Base-by-base conservation (phyloP, 495 filamentous ascomycete genomes). In the Penicillium soppii region DNA sequence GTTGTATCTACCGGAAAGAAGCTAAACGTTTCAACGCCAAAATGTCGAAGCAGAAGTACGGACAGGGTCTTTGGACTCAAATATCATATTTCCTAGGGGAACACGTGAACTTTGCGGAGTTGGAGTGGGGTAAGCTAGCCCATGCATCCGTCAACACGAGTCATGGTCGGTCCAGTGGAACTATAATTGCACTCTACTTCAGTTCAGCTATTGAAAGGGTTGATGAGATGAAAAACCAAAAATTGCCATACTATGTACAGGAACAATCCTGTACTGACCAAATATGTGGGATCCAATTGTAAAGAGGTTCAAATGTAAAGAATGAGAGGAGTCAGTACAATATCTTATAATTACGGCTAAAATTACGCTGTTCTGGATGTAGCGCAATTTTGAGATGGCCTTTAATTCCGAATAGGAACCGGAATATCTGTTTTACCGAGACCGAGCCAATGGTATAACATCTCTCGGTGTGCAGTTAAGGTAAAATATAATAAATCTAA, bases 21-120 rank as follows among this genome's bases (percentile, higher is more conserved):
- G 25, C 8, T 8, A 19, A 7, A 3, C 7, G 16, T 19, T 19
- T 37, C 19, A 15, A 19, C 16, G 5, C 16, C 17, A 15, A 5
- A 9, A 38, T 16, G 15, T 38, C n/a, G 9, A 7, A 12, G 29
- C 29, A 32, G 29, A 32, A 32, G 29, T 32, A 32, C 29, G 29
- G 10, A 32, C 29, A 27, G 9, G 9, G 4, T 32, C 5, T n/a
- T n/a, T n/a, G n/a, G n/a, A n/a, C n/a, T n/a, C n/a, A n/a, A n/a
- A n/a, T n/a, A n/a, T n/a, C 7, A 32, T 23, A 42, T 7, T 41
- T 27, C 22, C 13, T 26, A 21, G 39, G 39, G 39, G 20, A 26
- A 16, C 39, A 42, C 39, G 23, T 42, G 39, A 23, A 42, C 22
- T 39, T 39, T 16, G 39, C 39, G 39, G 39, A 42, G 39, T 21